A percentile compares a stretch with the other conserved stretches of the same genome.
These are phyloP conservation scores for Eucalyptus cloeziana DNA, from an alignment of 345 rosid species.

Conservation along the genomic window DNA sequence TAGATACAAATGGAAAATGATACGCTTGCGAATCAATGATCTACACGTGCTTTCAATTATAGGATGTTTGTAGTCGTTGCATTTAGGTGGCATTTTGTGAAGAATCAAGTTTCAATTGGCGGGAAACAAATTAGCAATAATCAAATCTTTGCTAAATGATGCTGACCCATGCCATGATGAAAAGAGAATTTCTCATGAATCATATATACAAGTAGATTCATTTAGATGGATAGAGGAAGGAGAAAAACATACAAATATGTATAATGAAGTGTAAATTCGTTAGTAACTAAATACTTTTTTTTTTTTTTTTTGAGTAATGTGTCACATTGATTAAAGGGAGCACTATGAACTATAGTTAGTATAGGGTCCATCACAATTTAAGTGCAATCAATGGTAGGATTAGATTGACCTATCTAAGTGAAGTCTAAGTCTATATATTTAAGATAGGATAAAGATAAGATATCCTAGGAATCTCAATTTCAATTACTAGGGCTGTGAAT, in stretches of 20 bases:
- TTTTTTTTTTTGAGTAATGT: not conserved
- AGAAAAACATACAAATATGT: not conserved
- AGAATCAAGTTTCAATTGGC: rapidly evolving
- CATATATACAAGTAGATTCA: not conserved
- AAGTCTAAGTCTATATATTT: not conserved
- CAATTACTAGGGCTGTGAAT: not conserved
- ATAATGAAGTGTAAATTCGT: not conserved
- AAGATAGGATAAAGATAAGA: not conserved
- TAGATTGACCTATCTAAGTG: not conserved
- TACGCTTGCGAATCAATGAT: rapidly evolving
- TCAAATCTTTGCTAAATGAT: rapidly evolving
- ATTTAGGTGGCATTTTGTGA: not conserved
- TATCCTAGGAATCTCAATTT: not conserved
- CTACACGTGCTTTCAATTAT: rapidly evolving
- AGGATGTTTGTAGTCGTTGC: not conserved
- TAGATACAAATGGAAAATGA: not conserved
- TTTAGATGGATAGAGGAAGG: not conserved
- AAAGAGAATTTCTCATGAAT: not conserved
- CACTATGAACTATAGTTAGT: not conserved
- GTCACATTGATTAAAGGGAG: not conserved
- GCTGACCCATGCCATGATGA: not conserved
- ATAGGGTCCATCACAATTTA: not conserved
- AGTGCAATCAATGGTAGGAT: not conserved
- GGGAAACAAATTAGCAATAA: not conserved
- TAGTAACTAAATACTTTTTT: not conserved